These are phyloP conservation scores for Sicyos baderoa DNA, from an alignment of 306 rosid species.

Conservation along the genomic window DNA sequence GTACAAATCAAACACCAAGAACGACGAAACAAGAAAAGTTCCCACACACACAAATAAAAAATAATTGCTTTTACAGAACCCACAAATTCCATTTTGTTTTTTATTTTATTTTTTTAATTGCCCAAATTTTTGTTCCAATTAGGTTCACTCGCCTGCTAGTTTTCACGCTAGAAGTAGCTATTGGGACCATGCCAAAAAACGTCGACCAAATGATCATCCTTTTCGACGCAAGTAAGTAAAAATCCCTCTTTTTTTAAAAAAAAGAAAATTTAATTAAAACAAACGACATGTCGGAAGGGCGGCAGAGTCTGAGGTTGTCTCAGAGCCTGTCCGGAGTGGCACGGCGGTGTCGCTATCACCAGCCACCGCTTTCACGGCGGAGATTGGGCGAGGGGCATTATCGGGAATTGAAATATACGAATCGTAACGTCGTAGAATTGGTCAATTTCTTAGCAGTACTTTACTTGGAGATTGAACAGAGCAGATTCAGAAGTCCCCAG, in stretches of 20 bases:
- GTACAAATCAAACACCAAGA: conserved; percentile 22
- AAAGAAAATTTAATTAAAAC: conserved; percentile 17
- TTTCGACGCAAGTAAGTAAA: conserved; percentile 81
- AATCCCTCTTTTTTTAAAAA: not conserved
- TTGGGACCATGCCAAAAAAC: conserved; percentile 77
- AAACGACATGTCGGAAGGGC: conserved; percentile 32
- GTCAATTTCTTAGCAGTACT: conserved; percentile 32
- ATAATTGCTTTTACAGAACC: not conserved
- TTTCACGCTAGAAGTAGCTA: conserved; percentile 86
- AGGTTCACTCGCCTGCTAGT: conserved; percentile 84
- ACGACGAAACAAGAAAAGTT: not conserved
- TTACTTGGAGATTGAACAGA: conserved; percentile 21
- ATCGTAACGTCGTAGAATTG: conserved; percentile 28
- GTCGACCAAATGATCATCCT: conserved; percentile 73
- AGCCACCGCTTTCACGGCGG: conserved; percentile 18
- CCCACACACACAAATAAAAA: not conserved
- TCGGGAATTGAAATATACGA: conserved; percentile 55
- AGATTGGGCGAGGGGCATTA: conserved; percentile 29
- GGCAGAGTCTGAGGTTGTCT: conserved; percentile 23
- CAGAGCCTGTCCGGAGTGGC: conserved; percentile 75
- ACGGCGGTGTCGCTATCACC: conserved; percentile 40
- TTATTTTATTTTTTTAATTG: not conserved
- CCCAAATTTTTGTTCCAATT: not conserved
- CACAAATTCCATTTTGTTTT: not conserved
- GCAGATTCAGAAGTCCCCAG: conserved; percentile 30